Evolutionary conservation across 2,329 filamentous ascomycete species (phyloP), one percentile per base, ranked within the genome.

Genomic region (Waltergamsia citrina): DNA sequence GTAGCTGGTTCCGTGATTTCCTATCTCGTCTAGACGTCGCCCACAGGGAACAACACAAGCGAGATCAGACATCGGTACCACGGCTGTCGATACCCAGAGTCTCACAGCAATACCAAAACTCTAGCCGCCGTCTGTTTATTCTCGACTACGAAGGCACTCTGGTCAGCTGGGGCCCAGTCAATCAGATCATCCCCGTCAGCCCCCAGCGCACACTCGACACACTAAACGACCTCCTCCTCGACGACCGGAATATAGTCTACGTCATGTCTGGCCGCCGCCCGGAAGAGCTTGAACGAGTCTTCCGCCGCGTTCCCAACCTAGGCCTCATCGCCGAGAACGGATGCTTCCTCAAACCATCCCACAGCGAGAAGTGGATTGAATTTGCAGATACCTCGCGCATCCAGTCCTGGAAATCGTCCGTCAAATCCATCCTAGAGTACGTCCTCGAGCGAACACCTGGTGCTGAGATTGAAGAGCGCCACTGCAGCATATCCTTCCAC

Each of bases 321-420:
- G 92, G 92, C 3, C 67, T 96, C 5, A 93, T 96, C 43, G 90
- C 90, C 0, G 90, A 96, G 60, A 95, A 94, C 43, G 90, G 90
- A 3, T 94, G 85, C 53, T 96, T 93, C 59, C 64, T 95, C 37
- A 85, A 83, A 45, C 74, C 85, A 42, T 76, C 74, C 29, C 72
- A 77, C 15, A 69, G 65, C 12, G 70, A 74, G 17, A 68, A 73
- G 23, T 96, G 92, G 92, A 74, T 71, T 3, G 78, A 81, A 41
- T 81, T 94, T 59, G 78, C 81, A 3, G 79, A 94, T 51, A 67
- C 74, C 2, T 67, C 74, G 3, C 72, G 81, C 45, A 81, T 85
- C 39, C 63, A 69, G 18, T 67, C 69, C 4, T 96, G 90, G 90
- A 94, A 94, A 57, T 68, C 78, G 28, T 83, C 84, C 0, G 85